A percentile compares a stretch with the other conserved stretches of the same genome.
These are phyloP conservation scores for Neoboletus subvelutipes DNA, from an alignment of 768 basidiomycete genomes.

Conservation along the genomic window DNA sequence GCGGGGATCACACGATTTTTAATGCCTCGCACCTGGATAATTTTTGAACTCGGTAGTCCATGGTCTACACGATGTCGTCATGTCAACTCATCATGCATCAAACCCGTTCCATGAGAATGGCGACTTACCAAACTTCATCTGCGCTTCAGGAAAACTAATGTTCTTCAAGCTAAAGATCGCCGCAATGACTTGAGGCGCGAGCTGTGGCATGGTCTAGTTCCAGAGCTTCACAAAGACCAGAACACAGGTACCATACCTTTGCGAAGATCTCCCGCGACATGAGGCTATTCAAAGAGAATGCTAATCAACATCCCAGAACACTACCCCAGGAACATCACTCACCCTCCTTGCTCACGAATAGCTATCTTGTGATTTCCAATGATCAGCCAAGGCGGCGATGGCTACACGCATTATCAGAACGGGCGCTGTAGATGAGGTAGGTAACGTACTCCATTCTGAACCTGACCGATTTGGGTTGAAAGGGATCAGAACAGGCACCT, in stretches of 20 bases:
- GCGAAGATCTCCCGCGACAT: constrained; percentile 29
- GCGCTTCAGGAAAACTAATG: constrained; percentile 19
- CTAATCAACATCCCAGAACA: background rate
- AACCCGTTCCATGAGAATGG: background rate
- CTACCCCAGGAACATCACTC: background rate
- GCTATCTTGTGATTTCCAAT: constrained; percentile 10
- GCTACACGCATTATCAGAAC: constrained; percentile 11
- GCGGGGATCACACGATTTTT: background rate
- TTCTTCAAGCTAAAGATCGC: constrained; percentile 46
- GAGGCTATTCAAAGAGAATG: constrained; percentile 27
- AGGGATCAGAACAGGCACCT: constrained; percentile 33
- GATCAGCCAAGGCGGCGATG: background rate
- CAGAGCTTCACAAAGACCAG: constrained; percentile 17
- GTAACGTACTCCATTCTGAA: constrained; percentile 41
- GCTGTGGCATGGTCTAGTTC: constrained; percentile 25
- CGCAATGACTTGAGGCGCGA: constrained; percentile 43
- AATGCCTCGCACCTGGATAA: constrained; percentile 18
- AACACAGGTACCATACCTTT: constrained; percentile 10
- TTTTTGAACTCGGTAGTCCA: constrained; percentile 17
- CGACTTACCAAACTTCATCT: constrained; percentile 15
- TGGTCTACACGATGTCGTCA: constrained; percentile 5
- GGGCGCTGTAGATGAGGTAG: background rate
- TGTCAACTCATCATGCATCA: background rate
- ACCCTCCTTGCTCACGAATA: constrained; percentile 23
- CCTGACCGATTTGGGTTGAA: constrained; percentile 31